Conservation (phyloP, 139 green algal genomes). For the Chloropicon primus region DNA sequence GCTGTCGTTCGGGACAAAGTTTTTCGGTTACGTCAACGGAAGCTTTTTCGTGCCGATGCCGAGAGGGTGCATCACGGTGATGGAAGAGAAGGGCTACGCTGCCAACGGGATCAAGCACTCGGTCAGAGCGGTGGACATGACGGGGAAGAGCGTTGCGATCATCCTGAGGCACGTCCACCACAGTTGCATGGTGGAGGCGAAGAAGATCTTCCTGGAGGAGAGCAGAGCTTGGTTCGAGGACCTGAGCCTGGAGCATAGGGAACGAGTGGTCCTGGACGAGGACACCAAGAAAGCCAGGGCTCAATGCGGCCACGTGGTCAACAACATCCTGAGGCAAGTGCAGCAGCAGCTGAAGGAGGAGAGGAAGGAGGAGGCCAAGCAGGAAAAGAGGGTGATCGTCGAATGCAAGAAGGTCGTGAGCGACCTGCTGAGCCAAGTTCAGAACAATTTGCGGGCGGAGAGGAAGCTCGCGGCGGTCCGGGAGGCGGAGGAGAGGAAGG, state of each 20-base stretch:
- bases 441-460: no score
- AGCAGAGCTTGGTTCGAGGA: not conserved
- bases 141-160: slow-evolving; percentile 45
- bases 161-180: slow-evolving; percentile 39
- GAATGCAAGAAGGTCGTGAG: no score
- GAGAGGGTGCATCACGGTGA: slow-evolving; percentile 46
- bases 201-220: not conserved
- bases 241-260: not conserved
- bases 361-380: not conserved
- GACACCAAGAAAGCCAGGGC: not conserved
- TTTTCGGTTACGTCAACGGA: slow-evolving; percentile 57
- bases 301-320: not conserved
- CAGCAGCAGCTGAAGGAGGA: not conserved
- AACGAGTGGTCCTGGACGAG: not conserved
- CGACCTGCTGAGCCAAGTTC: no score
- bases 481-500: no score
- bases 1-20: slow-evolving; percentile 49
- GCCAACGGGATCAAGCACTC: slow-evolving; percentile 58
- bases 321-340: not conserved
- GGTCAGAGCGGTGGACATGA: slow-evolving; percentile 51
- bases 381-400: no score
- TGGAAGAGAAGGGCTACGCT: slow-evolving; percentile 44
- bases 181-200: not conserved
- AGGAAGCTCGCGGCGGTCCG: no score
- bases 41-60: slow-evolving; percentile 56